phyloP scores from a whole-genome alignment of 225 moss, liverwort and hornwort species.

The Pseudisothecium myosuroides region DNA sequence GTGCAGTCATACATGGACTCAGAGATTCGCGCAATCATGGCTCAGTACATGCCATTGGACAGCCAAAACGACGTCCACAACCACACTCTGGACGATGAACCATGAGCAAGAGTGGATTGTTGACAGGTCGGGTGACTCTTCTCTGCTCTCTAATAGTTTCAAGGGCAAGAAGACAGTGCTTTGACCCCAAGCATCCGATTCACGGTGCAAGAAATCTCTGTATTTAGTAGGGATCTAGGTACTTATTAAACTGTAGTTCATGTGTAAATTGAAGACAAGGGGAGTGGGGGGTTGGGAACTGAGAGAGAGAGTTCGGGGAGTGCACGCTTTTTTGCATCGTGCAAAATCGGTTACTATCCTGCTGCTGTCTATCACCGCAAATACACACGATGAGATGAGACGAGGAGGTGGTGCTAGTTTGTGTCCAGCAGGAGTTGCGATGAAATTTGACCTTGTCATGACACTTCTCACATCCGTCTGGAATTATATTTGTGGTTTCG shows the following conservation, averaged over 20 bases:
- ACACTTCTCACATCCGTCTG: slow-evolving; percentile 1
- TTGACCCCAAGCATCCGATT: background rate
- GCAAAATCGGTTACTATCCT: slow-evolving; percentile 18
- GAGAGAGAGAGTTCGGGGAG: slow-evolving; percentile 14
- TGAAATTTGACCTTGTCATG: slow-evolving; percentile 27
- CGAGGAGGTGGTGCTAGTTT: background rate
- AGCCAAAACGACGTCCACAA: slow-evolving; percentile 40
- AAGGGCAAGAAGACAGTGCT: background rate
- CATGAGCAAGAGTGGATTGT: slow-evolving; percentile 1
- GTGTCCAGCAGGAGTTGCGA: slow-evolving; percentile 16
- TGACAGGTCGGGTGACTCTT: background rate
- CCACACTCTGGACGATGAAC: slow-evolving; percentile 23
- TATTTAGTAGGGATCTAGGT: slow-evolving; percentile 18
- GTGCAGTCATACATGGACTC: slow-evolving; percentile 59
- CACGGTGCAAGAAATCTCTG: slow-evolving; percentile 2
- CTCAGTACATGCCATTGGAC: slow-evolving; percentile 54
- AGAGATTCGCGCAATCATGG: slow-evolving; percentile 52
- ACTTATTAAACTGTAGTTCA: slow-evolving; percentile 3
- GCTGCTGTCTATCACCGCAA: slow-evolving; percentile 1
- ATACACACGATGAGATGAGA: background rate
- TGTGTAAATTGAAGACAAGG: slow-evolving; percentile 24
- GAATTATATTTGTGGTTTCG: background rate
- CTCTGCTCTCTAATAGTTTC: background rate
- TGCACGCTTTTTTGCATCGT: slow-evolving; percentile 40
- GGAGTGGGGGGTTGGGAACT: background rate